phyloP scores from a whole-genome alignment of 495 filamentous ascomycete species.

The Geoglossum glabrum region DNA sequence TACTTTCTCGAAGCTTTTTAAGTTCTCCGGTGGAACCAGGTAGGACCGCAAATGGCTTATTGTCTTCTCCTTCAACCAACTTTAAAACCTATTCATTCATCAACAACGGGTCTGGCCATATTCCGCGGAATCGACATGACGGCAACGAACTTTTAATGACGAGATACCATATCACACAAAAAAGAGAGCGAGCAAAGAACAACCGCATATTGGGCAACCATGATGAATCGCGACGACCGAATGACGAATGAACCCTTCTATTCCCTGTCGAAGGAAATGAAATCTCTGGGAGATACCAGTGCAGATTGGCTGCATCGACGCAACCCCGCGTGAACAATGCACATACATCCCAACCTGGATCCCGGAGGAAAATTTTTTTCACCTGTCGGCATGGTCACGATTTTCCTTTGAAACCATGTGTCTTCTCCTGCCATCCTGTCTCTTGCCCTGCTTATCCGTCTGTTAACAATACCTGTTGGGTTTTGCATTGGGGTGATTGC shows the following conservation, averaged over 20 bases:
- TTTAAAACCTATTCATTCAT: background rate
- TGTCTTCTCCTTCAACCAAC: background rate
- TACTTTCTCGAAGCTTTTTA: background rate
- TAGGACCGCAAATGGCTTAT: background rate
- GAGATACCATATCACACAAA: background rate
- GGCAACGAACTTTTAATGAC: background rate
- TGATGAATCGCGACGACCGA: slow-evolving; percentile 2
- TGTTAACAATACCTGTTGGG: background rate
- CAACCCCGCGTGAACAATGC: background rate
- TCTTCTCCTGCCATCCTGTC: background rate
- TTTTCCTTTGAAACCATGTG: background rate
- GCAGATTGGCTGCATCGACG: background rate
- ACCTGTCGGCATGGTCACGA: background rate
- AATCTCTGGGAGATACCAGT: background rate
- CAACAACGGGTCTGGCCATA: background rate
- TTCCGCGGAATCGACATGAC: slow-evolving; percentile 2
- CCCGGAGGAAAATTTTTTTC: too few relatives aligned
- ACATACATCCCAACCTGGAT: background rate
- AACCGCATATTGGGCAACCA: slow-evolving; percentile 2
- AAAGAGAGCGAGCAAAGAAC: background rate
- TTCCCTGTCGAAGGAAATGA: background rate
- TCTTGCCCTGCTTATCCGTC: background rate
- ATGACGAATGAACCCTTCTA: background rate
- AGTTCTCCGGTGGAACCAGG: slow-evolving; percentile 1
- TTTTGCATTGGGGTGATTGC: background rate